These are phyloP conservation scores for Noccaea caerulescens DNA, from an alignment of 345 rosid species.

Conservation along the genomic window DNA sequence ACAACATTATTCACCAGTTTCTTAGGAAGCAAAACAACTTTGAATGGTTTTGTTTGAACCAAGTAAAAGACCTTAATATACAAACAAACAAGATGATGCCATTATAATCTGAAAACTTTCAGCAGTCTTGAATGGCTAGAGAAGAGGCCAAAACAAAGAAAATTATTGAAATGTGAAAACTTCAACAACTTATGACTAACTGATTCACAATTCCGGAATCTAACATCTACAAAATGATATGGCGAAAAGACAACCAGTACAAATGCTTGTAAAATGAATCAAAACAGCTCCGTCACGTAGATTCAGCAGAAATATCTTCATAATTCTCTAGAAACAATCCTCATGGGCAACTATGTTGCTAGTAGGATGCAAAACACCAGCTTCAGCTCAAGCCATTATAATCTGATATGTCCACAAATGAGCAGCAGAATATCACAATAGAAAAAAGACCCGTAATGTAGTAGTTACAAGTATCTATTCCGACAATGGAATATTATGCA, in stretches of 20 bases:
- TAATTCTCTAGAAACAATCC: background rate
- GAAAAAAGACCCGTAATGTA: background rate
- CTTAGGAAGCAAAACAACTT: background rate
- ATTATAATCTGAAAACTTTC: background rate
- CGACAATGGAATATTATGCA: constrained; percentile 18
- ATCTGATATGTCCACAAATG: background rate
- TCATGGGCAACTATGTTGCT: background rate
- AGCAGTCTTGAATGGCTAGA: constrained; percentile 25
- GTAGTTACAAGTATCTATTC: background rate
- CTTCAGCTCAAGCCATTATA: background rate
- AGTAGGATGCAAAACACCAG: constrained; percentile 8
- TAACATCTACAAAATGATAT: background rate
- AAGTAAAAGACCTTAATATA: background rate
- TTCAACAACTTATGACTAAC: constrained; percentile 19
- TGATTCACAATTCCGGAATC: constrained; percentile 32
- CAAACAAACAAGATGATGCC: background rate
- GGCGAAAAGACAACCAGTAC: constrained; percentile 8
- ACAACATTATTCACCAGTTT: background rate
- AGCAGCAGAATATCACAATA: background rate
- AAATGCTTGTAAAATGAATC: constrained; percentile 8
- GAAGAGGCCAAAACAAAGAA: constrained; percentile 25
- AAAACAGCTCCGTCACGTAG: background rate
- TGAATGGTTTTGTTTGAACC: background rate
- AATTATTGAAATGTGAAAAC: constrained; percentile 12
- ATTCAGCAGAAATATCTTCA: background rate